Evolutionary conservation across 2,329 filamentous ascomycete species (phyloP).

Genomic region (Diatrype stigma): DNA sequence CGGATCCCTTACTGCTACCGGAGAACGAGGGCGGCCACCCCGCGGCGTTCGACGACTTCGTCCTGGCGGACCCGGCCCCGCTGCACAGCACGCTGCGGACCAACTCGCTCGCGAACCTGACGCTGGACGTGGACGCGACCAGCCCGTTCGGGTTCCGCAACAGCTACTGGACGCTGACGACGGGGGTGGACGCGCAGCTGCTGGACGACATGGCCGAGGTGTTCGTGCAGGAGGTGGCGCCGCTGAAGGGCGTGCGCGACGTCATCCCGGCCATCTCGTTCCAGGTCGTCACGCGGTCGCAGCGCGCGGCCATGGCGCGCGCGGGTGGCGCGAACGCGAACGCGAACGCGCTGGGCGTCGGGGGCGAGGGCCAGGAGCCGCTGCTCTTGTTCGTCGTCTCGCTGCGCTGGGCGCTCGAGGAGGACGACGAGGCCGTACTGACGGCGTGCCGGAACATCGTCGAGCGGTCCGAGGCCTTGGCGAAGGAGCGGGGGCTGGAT

Average conservation of each 20-base stretch:
- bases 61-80: constrained; percentile 4
- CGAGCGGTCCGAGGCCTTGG: constrained; percentile 21
- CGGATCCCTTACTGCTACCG: no score
- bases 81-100: constrained; percentile 7
- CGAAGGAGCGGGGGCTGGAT: constrained; percentile 27
- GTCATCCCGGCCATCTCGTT: constrained; percentile 4
- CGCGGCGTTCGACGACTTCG: constrained; percentile 20
- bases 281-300: constrained; percentile 8
- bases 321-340: no score
- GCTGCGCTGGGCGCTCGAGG: constrained; percentile 22
- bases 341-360: constrained; percentile 29
- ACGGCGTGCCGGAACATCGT: constrained; percentile 22
- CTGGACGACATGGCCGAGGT: constrained; percentile 4
- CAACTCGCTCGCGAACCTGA: constrained; percentile 8
- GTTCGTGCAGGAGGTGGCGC: constrained; percentile 6
- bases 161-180: constrained; percentile 11
- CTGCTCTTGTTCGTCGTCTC: constrained; percentile 16
- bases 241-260: constrained; percentile 2
- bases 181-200: constrained; percentile 6
- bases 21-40: constrained; percentile 8
- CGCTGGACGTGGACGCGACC: constrained; percentile 3
- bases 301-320: constrained; percentile 7
- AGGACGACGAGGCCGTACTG: constrained; percentile 31
- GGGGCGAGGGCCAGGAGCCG: constrained; percentile 11
- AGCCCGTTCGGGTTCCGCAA: constrained; percentile 7